Base-by-base conservation (phyloP, 2,329 filamentous ascomycete genomes). In the Graphilbum sp. region DNA sequence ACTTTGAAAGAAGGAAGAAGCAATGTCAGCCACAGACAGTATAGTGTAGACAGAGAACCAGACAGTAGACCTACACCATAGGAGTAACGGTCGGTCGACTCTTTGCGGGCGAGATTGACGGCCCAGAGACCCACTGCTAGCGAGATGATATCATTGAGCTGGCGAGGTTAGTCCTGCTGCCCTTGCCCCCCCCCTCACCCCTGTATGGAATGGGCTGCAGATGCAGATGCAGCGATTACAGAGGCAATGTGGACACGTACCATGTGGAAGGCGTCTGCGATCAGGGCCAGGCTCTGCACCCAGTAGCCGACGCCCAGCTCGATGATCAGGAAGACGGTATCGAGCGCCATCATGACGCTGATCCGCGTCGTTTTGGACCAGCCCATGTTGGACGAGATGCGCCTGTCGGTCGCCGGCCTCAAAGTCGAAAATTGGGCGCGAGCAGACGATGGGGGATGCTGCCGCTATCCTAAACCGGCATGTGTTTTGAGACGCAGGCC, bases 241-340 rank as follows among this genome's bases (percentile, higher is more conserved):
- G n/a, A n/a, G n/a, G n/a, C n/a, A n/a, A n/a, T n/a, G n/a, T n/a
- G n/a, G 36, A 30, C 32, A 57, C 69, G 49, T 54, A 85, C 81
- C 90, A 98, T 98, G 62, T 98, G 90, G 59, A 98, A 98, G 43
- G 90, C 86, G 63, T 98, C 90, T 38, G 90, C 90, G 54, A 92
- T 86, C 42, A 98, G 71, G 29, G 90, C 90, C 49, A 98, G 72
- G 16, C 90, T 96, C 54, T 87, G 79, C 43, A 93, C 85, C 45
- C 79, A 64, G 64, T 94, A 84, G 44, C 90, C 88, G 44, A 80
- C 75, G 41, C 80, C 75, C 44, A 98, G 62, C 61, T 98, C 90
- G 41, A 96, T 64, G 35, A 94, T 60, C 61, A 98, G 95, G 64
- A 98, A 98, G 31, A 72, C 68, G 37, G 77, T 69, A 61, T 96